phyloP scores from a whole-genome alignment of 257 asterid genomes.

The Nicotiana paniculata region DNA sequence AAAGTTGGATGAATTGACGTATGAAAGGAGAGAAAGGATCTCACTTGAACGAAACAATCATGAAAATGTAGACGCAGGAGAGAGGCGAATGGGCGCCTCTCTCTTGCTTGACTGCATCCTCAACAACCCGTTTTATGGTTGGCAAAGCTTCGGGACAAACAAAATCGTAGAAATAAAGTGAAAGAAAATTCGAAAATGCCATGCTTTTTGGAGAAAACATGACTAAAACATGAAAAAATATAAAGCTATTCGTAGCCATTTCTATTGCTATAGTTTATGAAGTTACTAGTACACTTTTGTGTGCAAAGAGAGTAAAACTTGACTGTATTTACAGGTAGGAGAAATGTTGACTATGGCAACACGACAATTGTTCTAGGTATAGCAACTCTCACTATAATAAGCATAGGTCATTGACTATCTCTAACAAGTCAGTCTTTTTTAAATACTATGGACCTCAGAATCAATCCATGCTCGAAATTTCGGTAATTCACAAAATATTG shows the following conservation, averaged over 20 bases:
- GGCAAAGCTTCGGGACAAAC: conserved; percentile 30
- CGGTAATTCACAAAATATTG: too few relatives aligned
- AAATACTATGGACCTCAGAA: too few relatives aligned
- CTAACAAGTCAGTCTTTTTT: too few relatives aligned
- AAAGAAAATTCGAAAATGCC: not conserved
- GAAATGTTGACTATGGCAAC: too few relatives aligned
- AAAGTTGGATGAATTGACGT: not conserved
- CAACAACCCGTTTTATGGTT: conserved; percentile 27
- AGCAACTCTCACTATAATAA: too few relatives aligned
- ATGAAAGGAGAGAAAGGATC: not conserved
- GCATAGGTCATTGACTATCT: too few relatives aligned
- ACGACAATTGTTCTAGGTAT: too few relatives aligned
- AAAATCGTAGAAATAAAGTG: not conserved
- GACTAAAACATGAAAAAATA: not conserved
- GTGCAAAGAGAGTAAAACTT: too few relatives aligned
- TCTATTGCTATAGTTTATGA: not conserved
- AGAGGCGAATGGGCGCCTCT: conserved; percentile 23
- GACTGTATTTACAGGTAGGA: too few relatives aligned
- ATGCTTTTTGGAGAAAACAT: not conserved
- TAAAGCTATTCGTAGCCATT: not conserved
- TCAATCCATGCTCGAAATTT: too few relatives aligned
- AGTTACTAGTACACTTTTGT: not conserved
- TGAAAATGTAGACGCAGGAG: conserved; percentile 24
- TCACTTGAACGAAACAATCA: conserved; percentile 25
- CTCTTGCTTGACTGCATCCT: conserved; percentile 26